These are phyloP conservation scores for Phytophthora tentaculata DNA, from an alignment of 352 stramenopile species.

Conservation along the genomic window DNA sequence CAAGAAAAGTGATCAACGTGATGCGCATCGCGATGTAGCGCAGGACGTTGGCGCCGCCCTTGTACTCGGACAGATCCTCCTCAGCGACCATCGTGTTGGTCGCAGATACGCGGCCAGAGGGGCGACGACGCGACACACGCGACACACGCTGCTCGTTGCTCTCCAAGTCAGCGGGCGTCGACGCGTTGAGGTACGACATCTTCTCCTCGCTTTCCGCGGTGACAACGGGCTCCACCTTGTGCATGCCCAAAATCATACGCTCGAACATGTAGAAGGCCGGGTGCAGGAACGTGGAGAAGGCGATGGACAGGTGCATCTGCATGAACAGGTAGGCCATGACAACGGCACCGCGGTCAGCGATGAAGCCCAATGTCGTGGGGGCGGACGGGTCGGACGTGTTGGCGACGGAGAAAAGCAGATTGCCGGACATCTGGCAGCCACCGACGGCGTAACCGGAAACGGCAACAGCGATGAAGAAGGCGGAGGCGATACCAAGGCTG, in stretches of 20 bases:
- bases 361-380: constrained; percentile 23
- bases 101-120: constrained; percentile 10
- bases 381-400: constrained; percentile 29
- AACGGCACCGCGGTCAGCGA: constrained; percentile 22
- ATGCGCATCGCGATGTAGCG: constrained; percentile 47
- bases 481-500: constrained; percentile 22
- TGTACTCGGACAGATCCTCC: constrained; percentile 47
- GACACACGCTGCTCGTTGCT: constrained; percentile 23
- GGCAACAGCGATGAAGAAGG: constrained; percentile 30
- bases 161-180: constrained; percentile 37
- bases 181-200: constrained; percentile 33
- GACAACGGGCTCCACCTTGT: constrained; percentile 16
- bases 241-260: constrained; percentile 34
- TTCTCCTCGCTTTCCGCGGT: constrained; percentile 31
- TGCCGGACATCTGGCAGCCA: constrained; percentile 37
- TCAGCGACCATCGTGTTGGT: constrained; percentile 30
- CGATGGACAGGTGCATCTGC: constrained; percentile 35
- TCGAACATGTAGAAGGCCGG: constrained; percentile 41
- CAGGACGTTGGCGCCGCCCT: constrained; percentile 35
- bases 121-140: background rate
- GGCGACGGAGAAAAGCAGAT: constrained; percentile 33
- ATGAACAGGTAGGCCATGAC: constrained; percentile 40
- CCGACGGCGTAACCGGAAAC: constrained; percentile 21
- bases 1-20: constrained; percentile 41
- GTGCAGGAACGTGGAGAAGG: constrained; percentile 34